Percentiles rank a stretch among this genome's conserved stretches.
phyloP scores from a whole-genome alignment of 805 yeast genomes.

The Saccharomycopsis sp. region DNA sequence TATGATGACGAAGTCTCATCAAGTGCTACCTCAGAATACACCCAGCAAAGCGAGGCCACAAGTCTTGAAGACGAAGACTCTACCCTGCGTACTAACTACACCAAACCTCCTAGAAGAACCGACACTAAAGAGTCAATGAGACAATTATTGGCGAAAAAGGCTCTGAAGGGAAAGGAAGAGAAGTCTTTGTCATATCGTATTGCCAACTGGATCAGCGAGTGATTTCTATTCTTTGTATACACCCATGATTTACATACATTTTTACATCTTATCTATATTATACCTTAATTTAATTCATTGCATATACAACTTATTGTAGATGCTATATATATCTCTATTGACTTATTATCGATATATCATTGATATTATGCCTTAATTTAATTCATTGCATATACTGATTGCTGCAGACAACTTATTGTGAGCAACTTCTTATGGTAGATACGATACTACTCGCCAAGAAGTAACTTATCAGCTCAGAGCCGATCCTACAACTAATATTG shows the following conservation, averaged over 20 bases:
- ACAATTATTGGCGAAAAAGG: not conserved
- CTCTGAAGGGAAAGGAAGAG: not conserved
- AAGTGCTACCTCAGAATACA: not conserved
- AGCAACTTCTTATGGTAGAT: too few relatives aligned
- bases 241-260: too few relatives aligned
- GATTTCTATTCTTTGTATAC: not conserved
- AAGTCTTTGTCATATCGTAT: not conserved
- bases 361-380: too few relatives aligned
- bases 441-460: too few relatives aligned
- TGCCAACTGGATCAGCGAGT: not conserved
- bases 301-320: too few relatives aligned
- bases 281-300: not conserved
- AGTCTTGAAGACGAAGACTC: not conserved
- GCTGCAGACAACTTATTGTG: too few relatives aligned
- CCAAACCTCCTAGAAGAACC: not conserved
- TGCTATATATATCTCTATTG: too few relatives aligned
- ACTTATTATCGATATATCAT: too few relatives aligned
- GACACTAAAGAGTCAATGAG: not conserved
- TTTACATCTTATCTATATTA: not conserved
- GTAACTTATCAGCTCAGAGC: too few relatives aligned
- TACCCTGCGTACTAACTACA: not conserved
- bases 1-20: not conserved
- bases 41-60: not conserved
- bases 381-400: too few relatives aligned
- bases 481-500: too few relatives aligned